Base-by-base conservation (phyloP, 176 grass and related monocot species). In the Zizania latifolia region DNA sequence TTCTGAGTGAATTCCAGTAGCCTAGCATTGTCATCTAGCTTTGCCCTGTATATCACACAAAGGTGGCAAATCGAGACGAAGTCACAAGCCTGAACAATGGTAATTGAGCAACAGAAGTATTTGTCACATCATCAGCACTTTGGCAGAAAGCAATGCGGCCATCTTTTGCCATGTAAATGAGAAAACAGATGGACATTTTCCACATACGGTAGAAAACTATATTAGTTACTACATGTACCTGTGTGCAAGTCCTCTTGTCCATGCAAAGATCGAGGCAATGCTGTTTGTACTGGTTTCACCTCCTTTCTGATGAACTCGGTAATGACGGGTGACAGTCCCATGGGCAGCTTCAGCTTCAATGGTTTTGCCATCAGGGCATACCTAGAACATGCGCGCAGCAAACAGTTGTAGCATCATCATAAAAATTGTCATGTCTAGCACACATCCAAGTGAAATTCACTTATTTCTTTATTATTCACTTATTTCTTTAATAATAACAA, bases 331-430 rank as follows among this genome's bases (percentile, higher is more conserved):
- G 39, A 89, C 86, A 19, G 81, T 89, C 33, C 86, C 86, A 58
- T 89, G 86, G n/a, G 86, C 87, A 68, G 87, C 87, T 90, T 90
- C 87, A 56, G 87, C 87, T 86, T 90, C 87, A 5, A 90, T 86
- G 22, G 87, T 90, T 83, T 91, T 91, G 8, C 89, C 80, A 62
- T 91, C 80, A 54, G 84, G 84, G 51, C 84, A 87, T 28, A 91
- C 76, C 89, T 91, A 71, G 4, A 22, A 38, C 22, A 81, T 53
- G 22, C 8, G 19, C 36, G 29, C 14, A 62, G 38, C 6, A 63
- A 72, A 15, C 6, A 40, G 12, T 17, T 23, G n/a, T n/a, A 81
- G 43, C 16, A 16, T 7, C 63, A 68, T 23, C 21, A 68, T 17
- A 53, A 16, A 24, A 27, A 14, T 5, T 13, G 39, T 0, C 14